Evolutionary conservation across 2,329 filamentous ascomycete genomes (phyloP).

Genomic region (Colletotrichum sp.): DNA sequence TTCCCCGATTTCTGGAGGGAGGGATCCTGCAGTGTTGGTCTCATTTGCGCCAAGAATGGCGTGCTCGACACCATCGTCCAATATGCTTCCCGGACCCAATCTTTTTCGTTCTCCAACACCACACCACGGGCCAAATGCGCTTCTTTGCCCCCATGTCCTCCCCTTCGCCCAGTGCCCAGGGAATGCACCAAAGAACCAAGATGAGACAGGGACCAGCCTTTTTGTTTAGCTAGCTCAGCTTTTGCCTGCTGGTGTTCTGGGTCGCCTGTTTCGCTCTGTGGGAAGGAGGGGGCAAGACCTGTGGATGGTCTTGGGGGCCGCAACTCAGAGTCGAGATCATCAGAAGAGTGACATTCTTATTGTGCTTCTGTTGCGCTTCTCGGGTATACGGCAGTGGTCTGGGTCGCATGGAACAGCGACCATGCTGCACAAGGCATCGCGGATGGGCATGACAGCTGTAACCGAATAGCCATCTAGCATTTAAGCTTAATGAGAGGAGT

Average conservation of each 20-base stretch:
- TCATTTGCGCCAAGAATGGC: constrained; percentile 22
- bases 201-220: background rate
- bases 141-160: background rate
- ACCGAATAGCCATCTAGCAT: background rate
- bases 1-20: background rate
- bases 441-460: background rate
- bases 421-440: constrained; percentile 4
- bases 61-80: constrained; percentile 21
- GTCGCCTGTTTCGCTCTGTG: background rate
- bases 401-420: background rate
- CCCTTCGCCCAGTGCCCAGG: background rate
- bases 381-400: constrained; percentile 15
- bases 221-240: background rate
- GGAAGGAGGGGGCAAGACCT: background rate
- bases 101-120: background rate
- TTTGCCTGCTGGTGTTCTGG: background rate
- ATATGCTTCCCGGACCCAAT: constrained; percentile 14
- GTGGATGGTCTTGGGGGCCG: background rate
- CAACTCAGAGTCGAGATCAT: background rate
- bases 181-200: background rate
- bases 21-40: constrained; percentile 3
- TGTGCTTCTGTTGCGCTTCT: background rate
- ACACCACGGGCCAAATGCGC: background rate
- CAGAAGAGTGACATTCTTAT: background rate
- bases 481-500: constrained; percentile 17